Evolutionary conservation across 1,284 basidiomycete species (phyloP).

Genomic region (Apiotrichum gracile): DNA sequence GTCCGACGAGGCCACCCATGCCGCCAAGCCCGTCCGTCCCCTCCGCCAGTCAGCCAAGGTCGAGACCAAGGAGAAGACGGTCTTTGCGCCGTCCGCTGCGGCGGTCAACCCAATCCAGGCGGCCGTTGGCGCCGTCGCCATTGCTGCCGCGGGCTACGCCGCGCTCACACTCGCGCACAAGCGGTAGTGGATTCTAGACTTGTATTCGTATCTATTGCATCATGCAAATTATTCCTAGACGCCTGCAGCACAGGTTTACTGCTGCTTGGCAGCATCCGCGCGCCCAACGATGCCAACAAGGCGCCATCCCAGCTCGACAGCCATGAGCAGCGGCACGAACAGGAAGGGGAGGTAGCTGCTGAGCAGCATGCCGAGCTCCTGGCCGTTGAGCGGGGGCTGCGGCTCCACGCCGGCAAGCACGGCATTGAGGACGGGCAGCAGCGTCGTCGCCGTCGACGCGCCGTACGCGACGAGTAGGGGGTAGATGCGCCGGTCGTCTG

Average conservation of each 20-base stretch:
- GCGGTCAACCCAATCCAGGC: background rate
- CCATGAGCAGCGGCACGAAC: constrained; percentile 62
- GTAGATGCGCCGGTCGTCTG: constrained; percentile 40
- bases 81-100: background rate
- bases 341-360: constrained; percentile 71
- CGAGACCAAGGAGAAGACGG: background rate
- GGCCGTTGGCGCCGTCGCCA: background rate
- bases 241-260: background rate
- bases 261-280: constrained; percentile 18
- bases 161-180: background rate
- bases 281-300: constrained; percentile 19
- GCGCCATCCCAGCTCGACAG: constrained; percentile 58
- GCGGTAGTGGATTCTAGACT: too few species aligned
- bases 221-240: background rate
- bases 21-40: background rate
- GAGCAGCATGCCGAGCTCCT: constrained; percentile 55
- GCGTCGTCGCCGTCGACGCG: constrained; percentile 70
- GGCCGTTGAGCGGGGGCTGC: constrained; percentile 21
- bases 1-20: background rate
- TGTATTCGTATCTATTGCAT: too few species aligned
- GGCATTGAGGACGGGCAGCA: constrained; percentile 61
- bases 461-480: constrained; percentile 62
- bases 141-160: background rate
- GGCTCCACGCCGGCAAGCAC: constrained; percentile 51
- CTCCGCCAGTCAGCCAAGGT: background rate